A percentile compares a stretch with the other conserved stretches of the same genome.
Conservation (phyloP, 2,329 filamentous ascomycete genomes). For the Curvularia hawaiiensis region DNA sequence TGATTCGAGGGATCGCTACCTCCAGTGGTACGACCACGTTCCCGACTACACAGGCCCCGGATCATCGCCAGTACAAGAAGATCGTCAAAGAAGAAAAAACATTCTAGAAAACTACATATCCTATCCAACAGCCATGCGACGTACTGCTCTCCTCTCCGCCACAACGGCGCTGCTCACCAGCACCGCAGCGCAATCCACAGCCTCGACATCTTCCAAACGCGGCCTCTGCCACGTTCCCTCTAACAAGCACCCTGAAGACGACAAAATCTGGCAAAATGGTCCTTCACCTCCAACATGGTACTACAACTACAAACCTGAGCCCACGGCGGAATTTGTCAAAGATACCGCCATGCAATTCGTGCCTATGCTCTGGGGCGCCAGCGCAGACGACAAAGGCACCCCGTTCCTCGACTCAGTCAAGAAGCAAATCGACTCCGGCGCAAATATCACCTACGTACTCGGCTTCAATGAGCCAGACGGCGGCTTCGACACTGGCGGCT, state of each 20-base stretch:
- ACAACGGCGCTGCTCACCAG: constrained; percentile 11
- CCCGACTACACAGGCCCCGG: background rate
- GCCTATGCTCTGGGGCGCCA: constrained; percentile 77
- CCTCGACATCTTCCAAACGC: constrained; percentile 65
- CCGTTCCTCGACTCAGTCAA: constrained; percentile 67
- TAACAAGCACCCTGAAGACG: constrained; percentile 61
- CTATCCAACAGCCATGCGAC: constrained; percentile 8
- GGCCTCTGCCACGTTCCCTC: constrained; percentile 73
- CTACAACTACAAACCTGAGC: constrained; percentile 74
- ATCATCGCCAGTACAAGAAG: background rate
- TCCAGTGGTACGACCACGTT: background rate
- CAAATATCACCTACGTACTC: constrained; percentile 71
- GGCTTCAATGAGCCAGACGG: constrained; percentile 82
- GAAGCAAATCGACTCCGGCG: constrained; percentile 56
- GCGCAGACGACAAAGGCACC: constrained; percentile 51
- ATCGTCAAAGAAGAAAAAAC: background rate
- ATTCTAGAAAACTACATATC: background rate
- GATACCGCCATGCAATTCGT: constrained; percentile 68
- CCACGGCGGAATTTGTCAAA: constrained; percentile 58
- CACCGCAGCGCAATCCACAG: constrained; percentile 28
- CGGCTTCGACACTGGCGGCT: constrained; percentile 61
- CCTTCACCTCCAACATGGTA: constrained; percentile 74
- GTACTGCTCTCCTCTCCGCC: constrained; percentile 4
- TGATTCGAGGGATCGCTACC: constrained; percentile 1
- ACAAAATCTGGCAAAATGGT: constrained; percentile 66